A percentile compares a stretch with the other conserved stretches of the same genome.
Evolutionary conservation across 176 grass and related monocot species (phyloP).

Genomic region (Eragrostis nindensis): DNA sequence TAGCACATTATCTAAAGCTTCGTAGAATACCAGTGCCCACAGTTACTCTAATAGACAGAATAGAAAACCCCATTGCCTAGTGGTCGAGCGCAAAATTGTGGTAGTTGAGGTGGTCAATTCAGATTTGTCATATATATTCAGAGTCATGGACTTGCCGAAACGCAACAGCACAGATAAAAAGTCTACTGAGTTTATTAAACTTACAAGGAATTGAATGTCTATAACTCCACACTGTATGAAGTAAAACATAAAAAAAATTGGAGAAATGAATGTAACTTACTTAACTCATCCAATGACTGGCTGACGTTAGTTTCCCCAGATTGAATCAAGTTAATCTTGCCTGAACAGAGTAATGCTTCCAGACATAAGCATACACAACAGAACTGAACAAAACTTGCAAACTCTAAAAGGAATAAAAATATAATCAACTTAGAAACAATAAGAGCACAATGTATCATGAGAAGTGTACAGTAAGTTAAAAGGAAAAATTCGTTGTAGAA

Average conservation of each 20-base stretch:
- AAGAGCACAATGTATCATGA: background rate
- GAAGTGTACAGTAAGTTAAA: background rate
- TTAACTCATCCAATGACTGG: slow-evolving; percentile 73
- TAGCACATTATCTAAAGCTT: background rate
- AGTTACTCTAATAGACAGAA: background rate
- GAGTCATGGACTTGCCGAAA: too few species aligned
- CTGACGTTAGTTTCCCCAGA: slow-evolving; percentile 60
- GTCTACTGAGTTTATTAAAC: background rate
- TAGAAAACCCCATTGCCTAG: background rate
- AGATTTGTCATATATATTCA: background rate
- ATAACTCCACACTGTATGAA: background rate
- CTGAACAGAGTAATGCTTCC: slow-evolving; percentile 40
- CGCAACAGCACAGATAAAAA: background rate
- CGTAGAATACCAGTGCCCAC: background rate
- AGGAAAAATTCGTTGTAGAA: slow-evolving; percentile 9
- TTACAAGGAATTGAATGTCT: background rate
- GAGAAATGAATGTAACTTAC: slow-evolving; percentile 48
- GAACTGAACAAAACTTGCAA: slow-evolving; percentile 1
- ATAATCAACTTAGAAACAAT: background rate
- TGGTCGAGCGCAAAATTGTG: background rate
- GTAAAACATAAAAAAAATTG: slow-evolving; percentile 17
- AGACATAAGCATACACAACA: slow-evolving; percentile 14
- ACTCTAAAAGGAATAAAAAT: background rate
- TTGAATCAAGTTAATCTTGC: slow-evolving; percentile 71
- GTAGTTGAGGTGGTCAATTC: background rate